phyloP scores from a whole-genome alignment of 176 grass and related monocot genomes.

The Phoenix dactylifera region DNA sequence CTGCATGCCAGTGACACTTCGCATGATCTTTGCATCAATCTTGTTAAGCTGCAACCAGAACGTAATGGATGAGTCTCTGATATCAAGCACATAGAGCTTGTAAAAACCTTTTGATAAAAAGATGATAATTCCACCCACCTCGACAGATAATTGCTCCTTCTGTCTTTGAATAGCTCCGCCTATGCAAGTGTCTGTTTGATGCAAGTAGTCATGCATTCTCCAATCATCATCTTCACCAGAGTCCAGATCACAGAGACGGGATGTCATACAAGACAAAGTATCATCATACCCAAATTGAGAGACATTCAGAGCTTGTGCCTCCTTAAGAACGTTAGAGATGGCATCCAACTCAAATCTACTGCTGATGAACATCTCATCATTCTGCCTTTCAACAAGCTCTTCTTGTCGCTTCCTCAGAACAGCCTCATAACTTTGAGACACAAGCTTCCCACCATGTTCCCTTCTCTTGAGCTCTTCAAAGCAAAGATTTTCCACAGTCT shows the following conservation, averaged over 20 bases:
- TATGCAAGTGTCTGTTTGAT: conserved; percentile 52
- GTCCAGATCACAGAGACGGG: conserved; percentile 42
- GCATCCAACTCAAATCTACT: conserved; percentile 49
- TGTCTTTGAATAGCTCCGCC: conserved; percentile 29
- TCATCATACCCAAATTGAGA: conserved; percentile 56
- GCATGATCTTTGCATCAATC: conserved; percentile 75
- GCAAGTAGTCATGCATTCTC: conserved; percentile 43
- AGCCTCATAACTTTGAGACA: conserved; percentile 49
- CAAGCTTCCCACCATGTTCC: conserved; percentile 25
- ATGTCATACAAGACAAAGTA: conserved; percentile 34
- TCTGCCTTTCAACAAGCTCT: conserved; percentile 34
- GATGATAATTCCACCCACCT: conserved; percentile 29
- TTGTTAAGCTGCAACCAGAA: conserved; percentile 61
- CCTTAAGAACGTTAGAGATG: conserved; percentile 59
- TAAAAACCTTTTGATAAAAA: conserved; percentile 1
- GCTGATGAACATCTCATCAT: conserved; percentile 36
- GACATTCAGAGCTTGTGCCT: conserved; percentile 42
- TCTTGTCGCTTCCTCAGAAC: conserved; percentile 58
- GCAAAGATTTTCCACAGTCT: conserved; percentile 44
- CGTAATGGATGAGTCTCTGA: conserved; percentile 8
- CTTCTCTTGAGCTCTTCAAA: conserved; percentile 57
- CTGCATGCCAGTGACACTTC: conserved; percentile 37
- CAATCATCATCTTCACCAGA: conserved; percentile 58
- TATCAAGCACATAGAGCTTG: not conserved
- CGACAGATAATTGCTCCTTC: conserved; percentile 46